Conservation (phyloP, 2,329 filamentous ascomycete genomes). For the Graphilbum sp. region DNA sequence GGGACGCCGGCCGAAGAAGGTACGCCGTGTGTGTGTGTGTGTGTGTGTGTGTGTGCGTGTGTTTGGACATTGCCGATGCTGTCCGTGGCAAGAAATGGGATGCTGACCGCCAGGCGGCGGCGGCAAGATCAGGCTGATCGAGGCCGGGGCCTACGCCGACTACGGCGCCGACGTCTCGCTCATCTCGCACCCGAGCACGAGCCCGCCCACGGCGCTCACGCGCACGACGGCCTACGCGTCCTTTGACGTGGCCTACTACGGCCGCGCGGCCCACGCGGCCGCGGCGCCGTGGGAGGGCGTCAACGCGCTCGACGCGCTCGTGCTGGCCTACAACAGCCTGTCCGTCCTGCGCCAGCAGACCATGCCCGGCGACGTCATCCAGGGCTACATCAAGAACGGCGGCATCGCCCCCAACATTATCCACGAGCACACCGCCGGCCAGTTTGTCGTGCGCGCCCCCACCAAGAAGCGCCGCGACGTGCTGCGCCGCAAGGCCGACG, state of each 20-base stretch:
- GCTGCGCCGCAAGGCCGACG: slow-evolving; percentile 23
- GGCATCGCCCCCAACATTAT: slow-evolving; percentile 40
- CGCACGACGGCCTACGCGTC: slow-evolving; percentile 33
- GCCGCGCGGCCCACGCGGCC: slow-evolving; percentile 38
- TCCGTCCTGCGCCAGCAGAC: slow-evolving; percentile 39
- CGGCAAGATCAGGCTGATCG: slow-evolving; percentile 29
- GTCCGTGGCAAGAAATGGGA: too few relatives aligned
- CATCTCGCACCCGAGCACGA: slow-evolving; percentile 25
- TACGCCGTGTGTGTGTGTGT: too few relatives aligned
- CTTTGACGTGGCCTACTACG: slow-evolving; percentile 34
- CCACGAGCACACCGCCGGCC: slow-evolving; percentile 28
- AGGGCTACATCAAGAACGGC: slow-evolving; percentile 35
- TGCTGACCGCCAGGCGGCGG: too few relatives aligned
- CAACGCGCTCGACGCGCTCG: slow-evolving; percentile 41
- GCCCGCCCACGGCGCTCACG: slow-evolving; percentile 28
- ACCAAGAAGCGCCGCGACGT: slow-evolving; percentile 22
- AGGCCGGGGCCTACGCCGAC: slow-evolving; percentile 26
- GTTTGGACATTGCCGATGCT: too few relatives aligned
- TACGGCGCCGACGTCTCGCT: slow-evolving; percentile 22
- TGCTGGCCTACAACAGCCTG: slow-evolving; percentile 30
- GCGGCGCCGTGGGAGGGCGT: slow-evolving; percentile 41
- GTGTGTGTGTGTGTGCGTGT: too few relatives aligned
- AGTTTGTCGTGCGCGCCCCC: slow-evolving; percentile 27
- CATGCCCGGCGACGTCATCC: slow-evolving; percentile 30
- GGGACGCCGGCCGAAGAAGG: slow-evolving; percentile 39